phyloP scores from a whole-genome alignment of 345 rosid genomes.

The Melaleuca alternifolia region DNA sequence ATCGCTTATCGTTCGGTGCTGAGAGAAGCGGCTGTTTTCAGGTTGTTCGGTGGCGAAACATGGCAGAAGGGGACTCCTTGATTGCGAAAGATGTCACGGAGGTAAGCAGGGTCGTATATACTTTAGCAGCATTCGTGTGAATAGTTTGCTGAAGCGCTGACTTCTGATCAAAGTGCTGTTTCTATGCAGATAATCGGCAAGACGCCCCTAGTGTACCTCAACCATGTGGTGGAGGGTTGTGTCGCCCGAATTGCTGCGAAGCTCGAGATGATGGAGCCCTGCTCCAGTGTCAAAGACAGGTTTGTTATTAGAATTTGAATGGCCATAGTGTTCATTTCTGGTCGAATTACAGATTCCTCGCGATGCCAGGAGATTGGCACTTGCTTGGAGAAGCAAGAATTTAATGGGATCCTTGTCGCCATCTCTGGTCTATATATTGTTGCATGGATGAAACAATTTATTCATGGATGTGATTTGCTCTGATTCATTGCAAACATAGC shows the following conservation, averaged over 20 bases:
- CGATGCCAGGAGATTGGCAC: neutral
- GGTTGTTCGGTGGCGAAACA: neutral
- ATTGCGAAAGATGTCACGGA: slow-evolving; percentile 58
- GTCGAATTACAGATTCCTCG: neutral
- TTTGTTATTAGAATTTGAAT: neutral
- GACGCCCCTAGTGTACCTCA: slow-evolving; percentile 79
- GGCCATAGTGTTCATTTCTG: neutral
- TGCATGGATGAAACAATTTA: neutral
- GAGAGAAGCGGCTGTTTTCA: neutral
- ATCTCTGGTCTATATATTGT: neutral
- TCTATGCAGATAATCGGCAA: slow-evolving; percentile 48
- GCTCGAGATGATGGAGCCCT: slow-evolving; percentile 80
- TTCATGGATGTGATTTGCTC: neutral
- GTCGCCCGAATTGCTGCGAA: slow-evolving; percentile 67
- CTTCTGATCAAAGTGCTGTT: neutral
- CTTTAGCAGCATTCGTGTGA: neutral
- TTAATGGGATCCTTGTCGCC: neutral
- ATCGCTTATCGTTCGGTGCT: neutral
- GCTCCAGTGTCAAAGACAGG: slow-evolving; percentile 93
- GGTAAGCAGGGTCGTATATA: slow-evolving; percentile 10
- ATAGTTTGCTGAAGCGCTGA: neutral
- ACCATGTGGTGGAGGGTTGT: slow-evolving; percentile 57
- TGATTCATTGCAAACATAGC: neutral
- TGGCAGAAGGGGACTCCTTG: slow-evolving; percentile 15
- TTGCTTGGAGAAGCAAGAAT: neutral